A percentile compares a stretch with the other conserved stretches of the same genome.
Conservation (phyloP, 306 rosid genomes). For the Castanea crenata region DNA sequence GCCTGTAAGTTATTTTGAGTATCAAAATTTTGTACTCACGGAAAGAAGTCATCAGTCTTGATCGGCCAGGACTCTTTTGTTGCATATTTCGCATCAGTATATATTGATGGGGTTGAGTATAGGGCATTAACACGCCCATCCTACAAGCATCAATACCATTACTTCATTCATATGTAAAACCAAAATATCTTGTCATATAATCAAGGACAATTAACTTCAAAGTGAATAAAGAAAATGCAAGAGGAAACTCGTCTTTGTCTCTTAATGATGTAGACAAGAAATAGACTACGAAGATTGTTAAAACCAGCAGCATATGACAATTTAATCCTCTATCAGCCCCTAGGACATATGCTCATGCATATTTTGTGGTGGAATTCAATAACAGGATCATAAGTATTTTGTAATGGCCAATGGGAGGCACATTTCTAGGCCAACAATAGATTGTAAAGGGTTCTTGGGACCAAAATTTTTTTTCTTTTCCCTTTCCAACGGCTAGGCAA, state of each 20-base stretch:
- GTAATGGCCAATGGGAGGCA: neutral
- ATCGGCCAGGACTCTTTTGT: constrained; percentile 73
- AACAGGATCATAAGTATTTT: neutral
- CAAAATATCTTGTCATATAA: neutral
- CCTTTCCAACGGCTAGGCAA: neutral
- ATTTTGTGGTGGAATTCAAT: neutral
- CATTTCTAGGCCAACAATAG: neutral
- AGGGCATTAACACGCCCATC: constrained; percentile 93
- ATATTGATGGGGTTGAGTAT: constrained; percentile 84
- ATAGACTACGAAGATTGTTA: neutral
- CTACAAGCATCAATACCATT: constrained; percentile 27
- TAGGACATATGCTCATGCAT: neutral
- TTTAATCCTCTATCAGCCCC: neutral
- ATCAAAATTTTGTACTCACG: constrained; percentile 47
- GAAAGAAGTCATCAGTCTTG: constrained; percentile 81
- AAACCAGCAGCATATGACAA: neutral
- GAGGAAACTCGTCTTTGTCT: neutral
- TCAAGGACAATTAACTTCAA: neutral
- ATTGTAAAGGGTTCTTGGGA: neutral
- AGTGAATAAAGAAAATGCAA: neutral
- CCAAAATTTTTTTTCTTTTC: neutral
- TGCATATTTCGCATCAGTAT: constrained; percentile 83
- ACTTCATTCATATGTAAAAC: neutral
- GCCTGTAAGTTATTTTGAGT: no score
- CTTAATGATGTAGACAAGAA: neutral